Evolutionary conservation across 768 basidiomycete genomes (phyloP), one percentile per base, ranked within the genome.

Genomic region (Phanerodontia chrysosporium): DNA sequence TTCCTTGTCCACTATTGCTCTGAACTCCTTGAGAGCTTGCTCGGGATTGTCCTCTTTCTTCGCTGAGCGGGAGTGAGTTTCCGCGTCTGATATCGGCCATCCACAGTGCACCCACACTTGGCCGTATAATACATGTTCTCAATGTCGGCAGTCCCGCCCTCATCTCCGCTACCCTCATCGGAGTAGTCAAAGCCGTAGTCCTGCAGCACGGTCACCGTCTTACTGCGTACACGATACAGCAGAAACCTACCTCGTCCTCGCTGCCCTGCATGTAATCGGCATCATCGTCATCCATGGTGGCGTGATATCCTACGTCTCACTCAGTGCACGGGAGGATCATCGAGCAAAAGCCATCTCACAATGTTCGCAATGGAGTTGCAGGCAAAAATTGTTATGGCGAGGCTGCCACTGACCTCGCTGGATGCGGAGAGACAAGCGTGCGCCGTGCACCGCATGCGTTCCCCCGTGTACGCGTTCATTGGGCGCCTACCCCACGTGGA

Each of bases 91-190:
- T 21, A 28, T 29, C 39, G 35, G 12, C 13, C 32, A 42, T 28
- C 7, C 30, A 46, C 39, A 2, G 16, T 14, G 45, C 3, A 73
- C 87, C 53, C 64, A 98, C 96, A 87, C 74, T 99, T 99, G 12
- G 97, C 97, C 51, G 87, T 90, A 72, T 98, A 98, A 75, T 99
- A 99, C 83, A 95, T 85, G 70, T 99, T 99, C 77, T 99, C 97
- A 46, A 97, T 85, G 74, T 97, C 95, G 25, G 85, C 90, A 55
- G 84, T 90, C 51, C 83, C 89, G 1, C 84, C 80, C 65, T 90
- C 90, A 57, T 92, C 85, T 28, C 82, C 90, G 28, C 90, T 90
- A 35, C 90, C 92, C 52, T 83, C 88, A 73, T 94, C 95, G 45
- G 95, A 95, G 74, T 98, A 99, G 73, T 95, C 92, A 72, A 98